Conservation (phyloP, 345 rosid genomes). For the Syzygium grande region DNA sequence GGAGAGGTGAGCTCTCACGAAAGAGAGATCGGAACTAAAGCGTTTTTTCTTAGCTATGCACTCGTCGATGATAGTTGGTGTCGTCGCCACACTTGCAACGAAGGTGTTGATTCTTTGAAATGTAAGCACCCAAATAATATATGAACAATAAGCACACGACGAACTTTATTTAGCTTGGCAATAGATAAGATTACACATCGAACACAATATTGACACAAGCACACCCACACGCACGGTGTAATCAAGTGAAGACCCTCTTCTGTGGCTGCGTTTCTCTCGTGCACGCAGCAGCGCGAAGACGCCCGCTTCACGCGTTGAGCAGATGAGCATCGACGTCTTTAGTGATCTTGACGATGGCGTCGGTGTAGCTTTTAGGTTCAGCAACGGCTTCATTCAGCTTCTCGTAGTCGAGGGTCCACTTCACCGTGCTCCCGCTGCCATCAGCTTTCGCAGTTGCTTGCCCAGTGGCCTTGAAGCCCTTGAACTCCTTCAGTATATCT, state of each 20-base stretch:
- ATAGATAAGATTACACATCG: not conserved
- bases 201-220: not conserved
- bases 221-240: not conserved
- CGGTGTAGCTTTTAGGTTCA: conserved; percentile 6
- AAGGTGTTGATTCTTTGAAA: not conserved
- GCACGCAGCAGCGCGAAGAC: not conserved
- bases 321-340: conserved; percentile 17
- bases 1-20: no score
- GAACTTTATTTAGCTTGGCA: not conserved
- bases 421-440: conserved; percentile 3
- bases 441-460: conserved; percentile 5
- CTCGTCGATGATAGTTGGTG: no score
- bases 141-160: not conserved
- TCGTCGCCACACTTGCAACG: no score
- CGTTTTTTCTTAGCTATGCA: no score
- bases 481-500: conserved; percentile 1
- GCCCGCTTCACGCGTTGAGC: not conserved
- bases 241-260: not conserved
- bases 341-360: not conserved
- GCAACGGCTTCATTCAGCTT: conserved; percentile 4
- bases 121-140: not conserved
- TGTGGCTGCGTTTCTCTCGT: not conserved
- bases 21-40: no score
- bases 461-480: conserved; percentile 3
- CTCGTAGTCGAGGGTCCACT: conserved; percentile 8